Evolutionary conservation across 2,329 filamentous ascomycete species (phyloP).

Genomic region (Phialophora verrucosa): DNA sequence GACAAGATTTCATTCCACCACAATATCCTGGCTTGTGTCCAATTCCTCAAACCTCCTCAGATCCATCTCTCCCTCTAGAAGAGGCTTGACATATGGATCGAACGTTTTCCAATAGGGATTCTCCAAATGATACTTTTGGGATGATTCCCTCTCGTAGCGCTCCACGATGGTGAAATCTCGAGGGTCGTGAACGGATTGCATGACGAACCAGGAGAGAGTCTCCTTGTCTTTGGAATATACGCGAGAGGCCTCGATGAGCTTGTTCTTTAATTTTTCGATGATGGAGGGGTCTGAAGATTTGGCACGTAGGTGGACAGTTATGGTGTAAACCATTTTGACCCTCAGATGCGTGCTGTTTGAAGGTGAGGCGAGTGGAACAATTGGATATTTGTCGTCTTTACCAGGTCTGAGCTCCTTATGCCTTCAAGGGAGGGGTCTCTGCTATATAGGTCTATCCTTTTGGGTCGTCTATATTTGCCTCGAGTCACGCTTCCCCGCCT

Average conservation of each 20-base stretch:
- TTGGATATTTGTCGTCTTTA: background rate
- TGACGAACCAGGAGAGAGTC: conserved; percentile 74
- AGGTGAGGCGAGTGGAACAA: background rate
- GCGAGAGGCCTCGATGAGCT: conserved; percentile 75
- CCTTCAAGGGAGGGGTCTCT: background rate
- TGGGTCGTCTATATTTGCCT: background rate
- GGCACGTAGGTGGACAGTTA: conserved; percentile 61
- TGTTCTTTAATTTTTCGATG: conserved; percentile 71
- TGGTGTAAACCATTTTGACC: conserved; percentile 39
- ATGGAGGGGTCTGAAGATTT: conserved; percentile 67
- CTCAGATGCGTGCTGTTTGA: background rate
- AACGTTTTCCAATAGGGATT: conserved; percentile 80
- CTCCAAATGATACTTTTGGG: conserved; percentile 67
- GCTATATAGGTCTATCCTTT: background rate
- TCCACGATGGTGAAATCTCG: conserved; percentile 77
- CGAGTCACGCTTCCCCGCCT: conserved; percentile 1
- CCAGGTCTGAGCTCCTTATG: background rate
- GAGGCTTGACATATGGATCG: conserved; percentile 68
- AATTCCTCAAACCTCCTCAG: conserved; percentile 70
- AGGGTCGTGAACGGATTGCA: conserved; percentile 73
- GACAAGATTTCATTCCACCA: conserved; percentile 25
- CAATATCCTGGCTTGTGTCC: conserved; percentile 53
- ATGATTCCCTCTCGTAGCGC: conserved; percentile 70
- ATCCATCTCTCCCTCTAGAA: conserved; percentile 71
- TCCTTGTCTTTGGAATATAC: conserved; percentile 75